Evolutionary conservation across 192 early-diverging fungal genomes (phyloP).

Genomic region (Funneliformis geosporum): DNA sequence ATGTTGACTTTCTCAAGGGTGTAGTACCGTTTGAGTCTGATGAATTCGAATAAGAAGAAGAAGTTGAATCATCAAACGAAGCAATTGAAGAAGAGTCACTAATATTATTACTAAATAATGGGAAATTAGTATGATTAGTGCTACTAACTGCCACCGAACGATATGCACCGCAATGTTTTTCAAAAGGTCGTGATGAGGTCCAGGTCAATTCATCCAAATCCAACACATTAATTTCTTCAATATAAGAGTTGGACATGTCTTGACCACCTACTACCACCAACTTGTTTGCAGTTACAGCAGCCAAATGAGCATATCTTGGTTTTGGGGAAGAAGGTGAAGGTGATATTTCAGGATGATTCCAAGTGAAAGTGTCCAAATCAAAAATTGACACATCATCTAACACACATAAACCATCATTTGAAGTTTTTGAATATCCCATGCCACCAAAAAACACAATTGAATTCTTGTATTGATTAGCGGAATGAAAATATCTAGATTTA

Average conservation of each 20-base stretch:
- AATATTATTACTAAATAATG: conserved; percentile 41
- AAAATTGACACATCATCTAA: conserved; percentile 72
- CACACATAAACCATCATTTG: conserved; percentile 60
- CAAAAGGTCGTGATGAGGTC: conserved; percentile 66
- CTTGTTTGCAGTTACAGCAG: conserved; percentile 63
- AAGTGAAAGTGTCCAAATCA: conserved; percentile 67
- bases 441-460: conserved; percentile 75
- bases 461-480: conserved; percentile 70
- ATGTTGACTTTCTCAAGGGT: conserved; percentile 39
- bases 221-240: conserved; percentile 79
- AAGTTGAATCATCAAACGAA: conserved; percentile 32
- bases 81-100: conserved; percentile 23
- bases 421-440: conserved; percentile 66
- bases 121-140: conserved; percentile 46
- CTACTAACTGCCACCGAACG: conserved; percentile 72
- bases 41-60: background rate
- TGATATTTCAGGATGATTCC: conserved; percentile 54
- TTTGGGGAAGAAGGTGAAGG: conserved; percentile 56
- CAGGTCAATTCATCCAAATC: conserved; percentile 68
- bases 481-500: conserved; percentile 73
- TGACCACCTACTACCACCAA: conserved; percentile 77
- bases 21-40: conserved; percentile 32
- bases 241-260: conserved; percentile 73
- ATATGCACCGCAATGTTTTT: conserved; percentile 77
- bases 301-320: conserved; percentile 77